Evolutionary conservation across 2,329 filamentous ascomycete species (phyloP), one percentile per base, ranked within the genome.

Genomic region (Xylaria sp.): DNA sequence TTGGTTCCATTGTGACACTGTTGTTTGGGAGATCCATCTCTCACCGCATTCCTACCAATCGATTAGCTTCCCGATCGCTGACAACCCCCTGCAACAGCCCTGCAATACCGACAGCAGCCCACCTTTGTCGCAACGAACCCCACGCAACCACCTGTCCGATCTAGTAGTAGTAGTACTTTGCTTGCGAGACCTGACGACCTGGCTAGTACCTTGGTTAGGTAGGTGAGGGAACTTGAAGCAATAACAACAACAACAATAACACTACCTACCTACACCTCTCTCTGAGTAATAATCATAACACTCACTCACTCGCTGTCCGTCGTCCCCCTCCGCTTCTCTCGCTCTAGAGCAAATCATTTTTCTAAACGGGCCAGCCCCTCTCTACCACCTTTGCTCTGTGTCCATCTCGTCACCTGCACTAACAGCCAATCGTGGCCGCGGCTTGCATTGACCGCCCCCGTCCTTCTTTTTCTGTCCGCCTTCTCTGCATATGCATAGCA

Each of bases 401-500:
- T 28, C 52, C 17, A 7, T 15, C 45, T 55, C 53, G 40, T 53
- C 38, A 57, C 57, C 43, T 64, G 46, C 28, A 4, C 28, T 31
- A 5, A 4, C 35, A 55, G 63, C 57, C 45, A 40, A 31, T 54
- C 60, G 45, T 43, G 46, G 60, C 53, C 21, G 37, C 47, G 31
- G 47, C 52, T 63, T 58, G 60, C 63, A 63, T 64, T 66, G 60
- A 63, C 63, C 21, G 57, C 60, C 52, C 56, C 53, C 57, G 60
- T 60, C 60, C 60, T 61, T 66, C 52, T 46, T 63, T 63, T 57
- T 35, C 56, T 57, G 14, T 51, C 35, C 37, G 42, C 57, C 53
- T 65, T 63, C 63, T 63, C 63, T 66, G 60, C 57, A 66, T 66
- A 63, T 63, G 60, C 56, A 60, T 51, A 33, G n/a, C 37, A 47